Percentiles rank a stretch among this genome's conserved stretches.
phyloP scores from a whole-genome alignment of 2,329 filamentous ascomycete genomes.

The Ustulina deusta region DNA sequence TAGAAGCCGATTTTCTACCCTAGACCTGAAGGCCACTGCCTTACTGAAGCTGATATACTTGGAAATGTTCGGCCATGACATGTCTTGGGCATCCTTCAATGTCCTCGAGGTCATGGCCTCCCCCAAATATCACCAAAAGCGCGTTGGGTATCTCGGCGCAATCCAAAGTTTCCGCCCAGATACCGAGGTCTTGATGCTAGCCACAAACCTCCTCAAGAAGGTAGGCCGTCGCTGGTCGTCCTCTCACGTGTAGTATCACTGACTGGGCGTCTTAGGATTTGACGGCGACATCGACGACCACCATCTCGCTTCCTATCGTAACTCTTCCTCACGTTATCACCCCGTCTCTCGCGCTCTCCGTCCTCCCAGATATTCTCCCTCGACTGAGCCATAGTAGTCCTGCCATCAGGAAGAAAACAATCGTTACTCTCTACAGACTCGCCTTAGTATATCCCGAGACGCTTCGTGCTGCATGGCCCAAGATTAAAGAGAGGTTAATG shows the following conservation, averaged over 20 bases:
- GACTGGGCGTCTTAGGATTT: conserved; percentile 69
- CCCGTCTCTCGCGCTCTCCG: conserved; percentile 88
- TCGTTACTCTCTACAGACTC: conserved; percentile 92
- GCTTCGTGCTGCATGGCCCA: conserved; percentile 91
- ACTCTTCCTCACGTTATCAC: conserved; percentile 97
- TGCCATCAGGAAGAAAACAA: conserved; percentile 91
- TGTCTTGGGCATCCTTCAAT: conserved; percentile 99
- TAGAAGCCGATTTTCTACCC: conserved; percentile 36
- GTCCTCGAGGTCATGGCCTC: conserved; percentile 99
- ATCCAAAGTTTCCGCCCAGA: conserved; percentile 96
- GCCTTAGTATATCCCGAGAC: conserved; percentile 98
- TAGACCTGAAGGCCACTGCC: conserved; percentile 95
- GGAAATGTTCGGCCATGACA: conserved; percentile 99
- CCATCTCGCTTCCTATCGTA: conserved; percentile 85
- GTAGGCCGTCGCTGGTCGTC: conserved; percentile 53
- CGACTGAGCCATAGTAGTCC: conserved; percentile 88
- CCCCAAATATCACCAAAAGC: conserved; percentile 92
- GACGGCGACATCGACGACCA: conserved; percentile 75
- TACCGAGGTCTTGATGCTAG: conserved; percentile 97
- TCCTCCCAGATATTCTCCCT: conserved; percentile 87
- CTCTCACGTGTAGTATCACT: conserved; percentile 2
- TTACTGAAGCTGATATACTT: conserved; percentile 96
- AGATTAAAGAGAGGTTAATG: conserved; percentile 93
- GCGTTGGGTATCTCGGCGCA: conserved; percentile 93
- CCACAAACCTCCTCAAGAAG: conserved; percentile 97